phyloP scores from a whole-genome alignment of 2,329 filamentous ascomycete species.

The Beauveria sp. region DNA sequence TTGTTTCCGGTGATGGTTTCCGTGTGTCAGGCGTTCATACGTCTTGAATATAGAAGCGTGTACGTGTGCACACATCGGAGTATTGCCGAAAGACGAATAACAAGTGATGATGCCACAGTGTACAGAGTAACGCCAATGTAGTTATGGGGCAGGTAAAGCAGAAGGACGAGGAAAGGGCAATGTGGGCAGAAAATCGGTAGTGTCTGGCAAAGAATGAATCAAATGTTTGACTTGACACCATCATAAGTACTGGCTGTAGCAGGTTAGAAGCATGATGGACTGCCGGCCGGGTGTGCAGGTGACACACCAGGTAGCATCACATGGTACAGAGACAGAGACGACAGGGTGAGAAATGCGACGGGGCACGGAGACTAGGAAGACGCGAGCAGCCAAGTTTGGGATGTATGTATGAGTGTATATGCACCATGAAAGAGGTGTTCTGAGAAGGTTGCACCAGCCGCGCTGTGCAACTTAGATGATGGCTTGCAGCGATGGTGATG shows the following conservation, averaged over 20 bases:
- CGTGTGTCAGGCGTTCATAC: no score
- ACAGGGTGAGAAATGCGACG: background rate
- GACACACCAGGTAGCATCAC: conserved; percentile 1
- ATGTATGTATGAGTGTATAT: no score
- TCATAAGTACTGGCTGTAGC: background rate
- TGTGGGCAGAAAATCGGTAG: no score
- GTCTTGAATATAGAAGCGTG: no score
- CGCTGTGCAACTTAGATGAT: background rate
- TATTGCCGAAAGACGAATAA: no score
- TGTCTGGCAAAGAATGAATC: background rate
- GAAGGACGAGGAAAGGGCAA: no score
- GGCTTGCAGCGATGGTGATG: background rate
- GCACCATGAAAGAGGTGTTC: background rate
- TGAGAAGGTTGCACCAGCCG: background rate
- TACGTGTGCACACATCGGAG: no score
- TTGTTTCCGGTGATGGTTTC: no score
- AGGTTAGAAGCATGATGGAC: background rate
- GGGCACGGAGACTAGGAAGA: background rate
- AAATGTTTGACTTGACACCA: background rate
- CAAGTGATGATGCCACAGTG: no score
- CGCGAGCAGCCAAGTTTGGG: background rate
- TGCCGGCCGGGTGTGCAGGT: background rate
- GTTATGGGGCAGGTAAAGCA: no score
- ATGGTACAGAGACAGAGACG: background rate
- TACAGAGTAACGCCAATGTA: background rate